Evolutionary conservation across 352 stramenopile genomes (phyloP).

Genomic region (Phytophthora syringae): DNA sequence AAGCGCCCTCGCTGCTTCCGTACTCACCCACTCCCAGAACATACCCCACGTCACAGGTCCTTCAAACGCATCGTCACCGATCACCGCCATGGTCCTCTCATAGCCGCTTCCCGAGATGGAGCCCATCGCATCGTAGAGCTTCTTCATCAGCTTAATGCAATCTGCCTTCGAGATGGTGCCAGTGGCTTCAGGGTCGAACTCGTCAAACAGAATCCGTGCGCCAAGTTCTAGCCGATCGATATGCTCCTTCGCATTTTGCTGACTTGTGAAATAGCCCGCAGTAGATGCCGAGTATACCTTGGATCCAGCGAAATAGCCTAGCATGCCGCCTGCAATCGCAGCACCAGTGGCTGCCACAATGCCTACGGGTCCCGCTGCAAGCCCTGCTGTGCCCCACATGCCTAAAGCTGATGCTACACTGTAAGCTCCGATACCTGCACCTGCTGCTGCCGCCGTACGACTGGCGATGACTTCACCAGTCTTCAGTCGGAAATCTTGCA

Average conservation of each 20-base stretch:
- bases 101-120: slow-evolving; percentile 73
- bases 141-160: slow-evolving; percentile 78
- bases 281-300: slow-evolving; percentile 83
- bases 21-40: slow-evolving; percentile 91
- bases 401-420: slow-evolving; percentile 70
- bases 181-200: slow-evolving; percentile 70
- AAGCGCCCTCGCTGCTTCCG: slow-evolving; percentile 72
- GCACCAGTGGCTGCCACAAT: slow-evolving; percentile 80
- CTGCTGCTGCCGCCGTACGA: slow-evolving; percentile 75
- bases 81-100: slow-evolving; percentile 58
- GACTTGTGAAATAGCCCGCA: slow-evolving; percentile 72
- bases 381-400: slow-evolving; percentile 84
- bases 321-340: slow-evolving; percentile 81
- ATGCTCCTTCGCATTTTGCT: slow-evolving; percentile 82
- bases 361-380: slow-evolving; percentile 73
- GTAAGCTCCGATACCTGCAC: slow-evolving; percentile 79
- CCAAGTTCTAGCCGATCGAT: slow-evolving; percentile 87
- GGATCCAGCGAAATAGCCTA: slow-evolving; percentile 85
- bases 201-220: slow-evolving; percentile 83
- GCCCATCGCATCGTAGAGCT: slow-evolving; percentile 75
- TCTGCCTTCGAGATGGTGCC: slow-evolving; percentile 76
- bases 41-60: slow-evolving; percentile 80
- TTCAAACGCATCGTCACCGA: slow-evolving; percentile 67
- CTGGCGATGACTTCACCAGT: slow-evolving; percentile 83
- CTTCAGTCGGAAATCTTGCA: slow-evolving; percentile 84